Evolutionary conservation across 768 basidiomycete species (phyloP).

Genomic region (Tricholoma flavovirens): DNA sequence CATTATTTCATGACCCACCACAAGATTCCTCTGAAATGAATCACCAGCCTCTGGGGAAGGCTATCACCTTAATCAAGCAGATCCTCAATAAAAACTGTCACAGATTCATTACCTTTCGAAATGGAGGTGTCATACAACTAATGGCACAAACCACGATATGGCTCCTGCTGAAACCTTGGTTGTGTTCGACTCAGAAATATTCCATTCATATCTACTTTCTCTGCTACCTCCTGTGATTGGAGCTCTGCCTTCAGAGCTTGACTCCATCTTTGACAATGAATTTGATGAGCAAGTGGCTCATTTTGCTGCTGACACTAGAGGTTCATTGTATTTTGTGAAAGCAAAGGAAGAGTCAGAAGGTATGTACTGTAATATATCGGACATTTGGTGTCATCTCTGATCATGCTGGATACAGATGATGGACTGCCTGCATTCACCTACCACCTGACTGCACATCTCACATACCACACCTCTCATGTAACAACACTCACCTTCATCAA

Average conservation of each 20-base stretch:
- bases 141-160: slow-evolving; percentile 23
- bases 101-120: not conserved
- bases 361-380: slow-evolving; percentile 23
- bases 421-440: slow-evolving; percentile 55
- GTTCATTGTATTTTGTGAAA: slow-evolving; percentile 80
- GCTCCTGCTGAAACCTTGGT: slow-evolving; percentile 21
- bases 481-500: slow-evolving; percentile 95
- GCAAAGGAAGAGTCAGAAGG: slow-evolving; percentile 70
- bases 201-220: slow-evolving; percentile 63
- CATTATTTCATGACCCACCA: slow-evolving; percentile 23
- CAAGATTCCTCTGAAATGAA: slow-evolving; percentile 21
- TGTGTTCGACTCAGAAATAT: slow-evolving; percentile 63
- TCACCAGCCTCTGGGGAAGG: slow-evolving; percentile 13
- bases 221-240: slow-evolving; percentile 81
- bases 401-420: slow-evolving; percentile 46
- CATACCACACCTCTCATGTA: slow-evolving; percentile 73
- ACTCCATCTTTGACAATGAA: slow-evolving; percentile 61
- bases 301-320: slow-evolving; percentile 72
- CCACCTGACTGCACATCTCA: slow-evolving; percentile 63
- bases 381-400: slow-evolving; percentile 10
- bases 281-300: slow-evolving; percentile 72
- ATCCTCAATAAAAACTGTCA: slow-evolving; percentile 10
- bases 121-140: slow-evolving; percentile 13
- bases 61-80: slow-evolving; percentile 5
- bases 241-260: slow-evolving; percentile 58